Percentiles rank a stretch among this genome's conserved stretches.
Conservation (phyloP, 345 rosid genomes). For the Psidium guajava region DNA sequence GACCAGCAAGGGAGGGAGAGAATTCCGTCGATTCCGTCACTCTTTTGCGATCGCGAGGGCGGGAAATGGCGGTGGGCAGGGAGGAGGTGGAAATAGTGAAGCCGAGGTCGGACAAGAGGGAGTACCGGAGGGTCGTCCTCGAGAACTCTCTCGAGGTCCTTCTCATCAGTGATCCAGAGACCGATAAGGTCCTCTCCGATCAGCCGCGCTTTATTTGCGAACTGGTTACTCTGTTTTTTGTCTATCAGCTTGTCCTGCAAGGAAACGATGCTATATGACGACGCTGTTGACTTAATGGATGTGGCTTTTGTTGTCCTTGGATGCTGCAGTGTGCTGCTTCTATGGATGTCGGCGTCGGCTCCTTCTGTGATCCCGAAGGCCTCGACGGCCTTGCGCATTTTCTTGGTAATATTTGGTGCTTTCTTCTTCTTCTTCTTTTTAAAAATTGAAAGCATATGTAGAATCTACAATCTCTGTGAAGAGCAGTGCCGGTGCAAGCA, state of each 20-base stretch:
- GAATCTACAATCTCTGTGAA: not conserved
- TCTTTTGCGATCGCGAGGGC: not conserved
- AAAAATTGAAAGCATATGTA: not conserved
- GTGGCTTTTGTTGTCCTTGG: not conserved
- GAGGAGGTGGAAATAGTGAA: conserved; percentile 43
- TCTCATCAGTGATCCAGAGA: conserved; percentile 78
- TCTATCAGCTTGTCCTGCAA: not conserved
- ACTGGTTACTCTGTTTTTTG: not conserved
- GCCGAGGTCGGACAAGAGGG: conserved; percentile 68
- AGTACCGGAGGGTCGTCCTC: conserved; percentile 57
- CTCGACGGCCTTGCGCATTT: conserved; percentile 93
- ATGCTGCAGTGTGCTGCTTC: conserved; percentile 76
- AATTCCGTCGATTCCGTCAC: not conserved
- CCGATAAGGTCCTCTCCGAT: conserved; percentile 46
- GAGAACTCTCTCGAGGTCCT: conserved; percentile 60
- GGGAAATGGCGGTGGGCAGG: conserved; percentile 33
- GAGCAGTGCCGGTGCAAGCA: not conserved
- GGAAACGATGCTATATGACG: not conserved
- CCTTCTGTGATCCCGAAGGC: conserved; percentile 68
- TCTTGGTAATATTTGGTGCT: conserved; percentile 31
- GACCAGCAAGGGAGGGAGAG: not conserved
- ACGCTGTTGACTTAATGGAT: not conserved
- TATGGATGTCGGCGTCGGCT: conserved; percentile 76
- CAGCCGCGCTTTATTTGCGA: not conserved
- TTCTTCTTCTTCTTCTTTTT: not conserved